Percentiles rank a stretch among this genome's conserved stretches.
These are phyloP conservation scores for Vicia villosa DNA, from an alignment of 306 rosid genomes.

Conservation along the genomic window DNA sequence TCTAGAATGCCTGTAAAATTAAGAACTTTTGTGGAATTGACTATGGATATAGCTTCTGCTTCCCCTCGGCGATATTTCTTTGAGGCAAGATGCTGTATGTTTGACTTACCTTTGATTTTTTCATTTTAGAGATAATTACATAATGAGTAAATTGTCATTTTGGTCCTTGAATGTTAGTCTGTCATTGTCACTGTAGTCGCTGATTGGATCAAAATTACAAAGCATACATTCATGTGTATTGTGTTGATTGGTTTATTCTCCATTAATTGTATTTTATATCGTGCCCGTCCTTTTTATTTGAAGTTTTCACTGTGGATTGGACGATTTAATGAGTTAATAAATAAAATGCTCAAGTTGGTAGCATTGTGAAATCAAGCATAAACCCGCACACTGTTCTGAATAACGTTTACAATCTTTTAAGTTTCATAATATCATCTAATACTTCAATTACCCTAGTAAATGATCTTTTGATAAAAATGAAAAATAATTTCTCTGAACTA, in stretches of 20 bases:
- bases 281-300: no score
- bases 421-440: no score
- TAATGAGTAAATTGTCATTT: background rate
- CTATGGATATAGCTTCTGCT: conserved; percentile 93
- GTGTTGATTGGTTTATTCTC: no score
- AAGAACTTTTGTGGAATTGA: conserved; percentile 68
- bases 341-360: no score
- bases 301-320: no score
- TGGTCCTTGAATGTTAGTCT: background rate
- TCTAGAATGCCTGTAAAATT: conserved; percentile 55
- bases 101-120: conserved; percentile 36
- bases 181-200: background rate
- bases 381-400: background rate
- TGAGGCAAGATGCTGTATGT: conserved; percentile 78
- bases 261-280: no score
- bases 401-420: background rate
- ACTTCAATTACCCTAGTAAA: no score
- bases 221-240: background rate
- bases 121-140: conserved; percentile 8
- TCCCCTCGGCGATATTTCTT: conserved; percentile 92
- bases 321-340: no score
- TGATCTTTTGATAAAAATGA: no score
- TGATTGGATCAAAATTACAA: background rate
- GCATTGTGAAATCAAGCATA: no score
- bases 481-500: no score